Evolutionary conservation across 2,329 filamentous ascomycete genomes (phyloP).

Genomic region (Talaromyces albobiverticillius): DNA sequence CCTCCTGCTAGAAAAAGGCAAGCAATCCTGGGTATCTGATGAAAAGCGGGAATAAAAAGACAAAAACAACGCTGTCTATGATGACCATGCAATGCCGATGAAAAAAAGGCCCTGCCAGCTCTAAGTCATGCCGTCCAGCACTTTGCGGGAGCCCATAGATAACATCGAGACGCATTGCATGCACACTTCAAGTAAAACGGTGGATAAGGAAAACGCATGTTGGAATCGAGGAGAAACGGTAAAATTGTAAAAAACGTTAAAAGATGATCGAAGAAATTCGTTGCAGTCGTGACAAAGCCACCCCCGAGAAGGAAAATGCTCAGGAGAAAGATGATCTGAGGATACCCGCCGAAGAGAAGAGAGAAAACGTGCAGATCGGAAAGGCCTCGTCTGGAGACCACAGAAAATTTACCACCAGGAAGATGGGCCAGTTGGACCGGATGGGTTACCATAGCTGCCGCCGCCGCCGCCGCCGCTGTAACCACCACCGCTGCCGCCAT

Average conservation of each 20-base stretch:
- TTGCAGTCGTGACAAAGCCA: slow-evolving; percentile 46
- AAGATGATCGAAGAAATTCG: slow-evolving; percentile 36
- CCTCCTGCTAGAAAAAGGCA: slow-evolving; percentile 36
- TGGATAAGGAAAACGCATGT: slow-evolving; percentile 22
- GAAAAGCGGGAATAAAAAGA: slow-evolving; percentile 38
- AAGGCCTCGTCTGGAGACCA: slow-evolving; percentile 40
- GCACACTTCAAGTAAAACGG: slow-evolving; percentile 35
- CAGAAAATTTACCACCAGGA: slow-evolving; percentile 51
- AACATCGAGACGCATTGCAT: slow-evolving; percentile 38
- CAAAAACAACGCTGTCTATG: slow-evolving; percentile 53
- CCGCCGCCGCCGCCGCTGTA: slow-evolving; percentile 26
- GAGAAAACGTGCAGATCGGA: slow-evolving; percentile 32
- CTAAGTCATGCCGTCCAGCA: slow-evolving; percentile 23
- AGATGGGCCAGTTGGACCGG: slow-evolving; percentile 48
- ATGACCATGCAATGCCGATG: slow-evolving; percentile 45
- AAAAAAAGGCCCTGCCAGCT: slow-evolving; percentile 27
- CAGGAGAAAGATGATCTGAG: slow-evolving; percentile 37
- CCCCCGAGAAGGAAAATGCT: slow-evolving; percentile 27
- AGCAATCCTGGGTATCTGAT: slow-evolving; percentile 48
- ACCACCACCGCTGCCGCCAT: slow-evolving; percentile 28
- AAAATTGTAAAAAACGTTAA: slow-evolving; percentile 19
- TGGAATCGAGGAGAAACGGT: slow-evolving; percentile 21
- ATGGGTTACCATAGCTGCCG: slow-evolving; percentile 49
- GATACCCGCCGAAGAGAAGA: slow-evolving; percentile 36
- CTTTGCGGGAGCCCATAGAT: slow-evolving; percentile 22